Evolutionary conservation across 805 yeast species (phyloP).

Genomic region (Saccharomycopsis sp.): DNA sequence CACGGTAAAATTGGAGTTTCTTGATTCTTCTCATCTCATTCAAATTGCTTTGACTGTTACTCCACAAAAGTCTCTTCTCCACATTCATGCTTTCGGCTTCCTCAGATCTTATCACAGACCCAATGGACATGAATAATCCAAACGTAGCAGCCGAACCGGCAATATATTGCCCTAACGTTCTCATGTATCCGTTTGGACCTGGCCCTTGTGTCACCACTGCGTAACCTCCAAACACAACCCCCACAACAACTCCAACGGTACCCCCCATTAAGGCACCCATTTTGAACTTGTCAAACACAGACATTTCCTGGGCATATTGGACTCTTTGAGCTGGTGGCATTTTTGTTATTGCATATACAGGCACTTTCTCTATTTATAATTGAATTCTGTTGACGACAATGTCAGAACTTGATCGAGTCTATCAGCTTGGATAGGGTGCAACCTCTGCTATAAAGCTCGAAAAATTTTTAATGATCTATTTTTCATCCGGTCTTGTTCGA

Average conservation of each 20-base stretch:
- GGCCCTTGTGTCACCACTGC: conserved; percentile 90
- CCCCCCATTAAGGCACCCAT: conserved; percentile 98
- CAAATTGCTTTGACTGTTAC: background rate
- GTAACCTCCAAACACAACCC: conserved; percentile 89
- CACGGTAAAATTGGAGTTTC: background rate
- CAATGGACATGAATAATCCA: conserved; percentile 94
- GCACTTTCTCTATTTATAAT: background rate
- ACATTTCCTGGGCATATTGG: conserved; percentile 53
- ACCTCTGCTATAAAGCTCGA: too few species aligned
- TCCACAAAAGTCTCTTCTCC: background rate
- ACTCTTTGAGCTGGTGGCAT: conserved; percentile 61
- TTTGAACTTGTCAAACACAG: conserved; percentile 92
- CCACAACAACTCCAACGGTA: conserved; percentile 89
- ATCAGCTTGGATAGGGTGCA: too few species aligned
- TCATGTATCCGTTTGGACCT: conserved; percentile 96
- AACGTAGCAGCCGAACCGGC: conserved; percentile 95
- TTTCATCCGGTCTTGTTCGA: background rate
- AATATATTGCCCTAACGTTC: conserved; percentile 94
- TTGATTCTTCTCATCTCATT: conserved; percentile 3
- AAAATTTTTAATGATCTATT: background rate
- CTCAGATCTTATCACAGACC: conserved; percentile 85
- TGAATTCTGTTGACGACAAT: too few species aligned
- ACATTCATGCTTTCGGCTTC: conserved; percentile 4
- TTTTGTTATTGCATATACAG: background rate
- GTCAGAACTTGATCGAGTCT: too few species aligned